Evolutionary conservation across 192 early-diverging fungal species (phyloP).

Genomic region (Mortierella claussenii): DNA sequence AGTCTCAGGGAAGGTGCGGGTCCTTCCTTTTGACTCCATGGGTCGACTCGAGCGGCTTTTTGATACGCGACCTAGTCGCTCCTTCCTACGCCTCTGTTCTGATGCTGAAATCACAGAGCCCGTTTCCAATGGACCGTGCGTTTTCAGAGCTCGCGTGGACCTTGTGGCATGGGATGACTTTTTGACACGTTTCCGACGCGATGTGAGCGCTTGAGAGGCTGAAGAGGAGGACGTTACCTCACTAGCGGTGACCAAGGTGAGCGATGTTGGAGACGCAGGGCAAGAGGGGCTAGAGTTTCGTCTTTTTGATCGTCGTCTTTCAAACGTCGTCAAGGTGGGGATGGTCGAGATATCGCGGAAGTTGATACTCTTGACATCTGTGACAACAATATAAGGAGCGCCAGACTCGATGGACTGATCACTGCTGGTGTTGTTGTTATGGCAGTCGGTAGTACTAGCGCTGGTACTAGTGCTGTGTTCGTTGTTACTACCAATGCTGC

Average conservation of each 20-base stretch:
- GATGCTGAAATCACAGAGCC: background rate
- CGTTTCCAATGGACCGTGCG: background rate
- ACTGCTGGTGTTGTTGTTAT: background rate
- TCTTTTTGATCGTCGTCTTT: constrained; percentile 33
- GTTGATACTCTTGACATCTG: constrained; percentile 43
- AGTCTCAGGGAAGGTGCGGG: constrained; percentile 39
- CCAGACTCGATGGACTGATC: background rate
- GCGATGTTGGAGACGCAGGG: background rate
- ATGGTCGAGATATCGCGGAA: constrained; percentile 48
- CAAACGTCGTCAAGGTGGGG: constrained; percentile 26
- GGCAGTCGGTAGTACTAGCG: too few species aligned
- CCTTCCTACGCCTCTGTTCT: background rate
- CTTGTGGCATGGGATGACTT: constrained; percentile 31
- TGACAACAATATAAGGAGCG: constrained; percentile 26
- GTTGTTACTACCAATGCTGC: too few species aligned
- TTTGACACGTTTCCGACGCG: constrained; percentile 47
- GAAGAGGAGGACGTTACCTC: constrained; percentile 10
- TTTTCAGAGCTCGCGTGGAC: constrained; percentile 5
- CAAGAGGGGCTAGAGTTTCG: constrained; percentile 22
- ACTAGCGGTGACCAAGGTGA: background rate
- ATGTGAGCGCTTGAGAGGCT: background rate
- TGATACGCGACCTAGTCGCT: background rate
- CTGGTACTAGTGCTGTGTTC: background rate
- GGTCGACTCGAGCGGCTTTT: background rate
- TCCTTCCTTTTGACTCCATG: constrained; percentile 44